Base-by-base conservation (phyloP, 2,329 filamentous ascomycete species). In the Ophiostoma novo-ulmi region DNA sequence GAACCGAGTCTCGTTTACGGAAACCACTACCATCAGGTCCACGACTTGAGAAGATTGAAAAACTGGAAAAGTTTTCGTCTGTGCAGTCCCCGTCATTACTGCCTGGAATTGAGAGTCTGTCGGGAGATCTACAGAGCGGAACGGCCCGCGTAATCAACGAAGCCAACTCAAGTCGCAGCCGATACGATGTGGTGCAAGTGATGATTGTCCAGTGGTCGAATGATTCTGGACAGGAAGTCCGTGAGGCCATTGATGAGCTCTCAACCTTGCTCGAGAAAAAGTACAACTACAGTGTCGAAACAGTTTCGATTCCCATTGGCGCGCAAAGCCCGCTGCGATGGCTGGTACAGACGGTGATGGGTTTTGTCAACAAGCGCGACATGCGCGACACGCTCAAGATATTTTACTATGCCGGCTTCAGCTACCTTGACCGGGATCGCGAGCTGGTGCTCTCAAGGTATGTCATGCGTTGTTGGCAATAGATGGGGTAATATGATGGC, bases 381-480 rank as follows among this genome's bases (percentile, higher is more conserved):
- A 81, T 83, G 69, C 82, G 85, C 58, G 85, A 88, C 74, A 82
- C 85, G 26, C 76, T 88, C 70, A 88, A 88, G 75, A 83, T 88
- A 70, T 81, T 88, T 66, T 87, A 86, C 75, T 88, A 88, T 74
- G 83, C 81, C 17, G 86, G 86, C 7, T 80, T 84, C 70, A 86
- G 82, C 58, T 85, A 83, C 74, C 78, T 88, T 36, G 84, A 88
- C 73, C 81, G 80, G 7, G 83, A 87, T 70, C 80, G 85, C 64
- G 84, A 87, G 73, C 87, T 87, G 84, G 80, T 87, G 41, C 78
- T 88, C 58, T 81, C 85, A 63, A 87, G 85, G 86, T 87, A 77
- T 11, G 67, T 48, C 44, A 20, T 7, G 44, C 7, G 8, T 20
- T 48, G 44, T n/a, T 22, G 10, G 13, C 22, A 61, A 61, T 26